Evolutionary conservation across 148 eudicot species (phyloP), one percentile per base, ranked within the genome.

Genomic region (Rhododendron kiyosumense): DNA sequence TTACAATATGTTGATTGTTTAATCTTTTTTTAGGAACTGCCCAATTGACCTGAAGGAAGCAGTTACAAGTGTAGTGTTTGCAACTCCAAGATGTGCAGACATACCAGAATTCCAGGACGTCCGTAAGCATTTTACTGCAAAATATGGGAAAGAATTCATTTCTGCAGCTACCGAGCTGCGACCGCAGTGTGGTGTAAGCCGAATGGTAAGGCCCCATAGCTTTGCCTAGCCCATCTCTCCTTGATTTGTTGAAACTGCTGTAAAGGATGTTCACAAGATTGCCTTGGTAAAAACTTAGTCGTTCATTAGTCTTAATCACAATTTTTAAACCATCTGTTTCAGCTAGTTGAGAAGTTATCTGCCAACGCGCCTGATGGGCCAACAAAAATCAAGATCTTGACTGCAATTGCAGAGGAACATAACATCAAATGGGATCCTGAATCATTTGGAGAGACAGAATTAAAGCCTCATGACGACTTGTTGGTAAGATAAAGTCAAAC

Each of bases 41-140:
- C 99, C 99, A 48, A 90, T 93, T 90, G 99, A 97, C 90, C 83
- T 97, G 90, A 95, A 97, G 88, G 99, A 97, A 93, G 98, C 98
- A 86, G 83, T 97, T 89, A 69, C 98, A 46, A 93, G 98, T 85
- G 82, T 97, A 83, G 89, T 95, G 85, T 97, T 95, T 93, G 99
- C 98, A 79, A 88, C 98, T 82, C 99, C 98, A 81, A 95, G 99
- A 88, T 97, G 99, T 91, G 92, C 94, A 65, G 99, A 97, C 81
- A 92, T 97, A 86, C 91, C 94, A 67, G 99, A 97, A 92, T 94
- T 97, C 73, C 76, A 69, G 85, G 99, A 97, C 89, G 89, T 93
- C 30, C 91, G 93, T 84, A 97, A 95, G 90, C 98, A 94, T 67
- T 89, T 97, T 78, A 88, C 91, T 46, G 94, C 95, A 81, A 97